Percentiles rank a stretch among this genome's conserved stretches.
These are phyloP conservation scores for Zygotorulaspora chibaensis DNA, from an alignment of 805 yeast species.

Conservation along the genomic window DNA sequence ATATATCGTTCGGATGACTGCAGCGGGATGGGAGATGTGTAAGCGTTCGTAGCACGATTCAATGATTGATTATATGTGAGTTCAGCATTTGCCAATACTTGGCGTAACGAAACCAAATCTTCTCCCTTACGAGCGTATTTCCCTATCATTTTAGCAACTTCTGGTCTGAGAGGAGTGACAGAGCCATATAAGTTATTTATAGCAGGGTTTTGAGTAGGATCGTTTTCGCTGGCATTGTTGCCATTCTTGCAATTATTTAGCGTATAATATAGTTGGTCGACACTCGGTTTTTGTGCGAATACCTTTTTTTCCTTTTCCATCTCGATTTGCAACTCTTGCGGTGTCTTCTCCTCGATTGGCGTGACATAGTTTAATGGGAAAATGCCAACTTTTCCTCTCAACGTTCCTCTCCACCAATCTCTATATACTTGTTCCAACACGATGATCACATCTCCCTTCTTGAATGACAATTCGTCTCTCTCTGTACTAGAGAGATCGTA, in stretches of 20 bases:
- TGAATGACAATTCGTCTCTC: constrained; percentile 82
- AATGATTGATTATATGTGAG: constrained; percentile 63
- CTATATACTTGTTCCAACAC: constrained; percentile 83
- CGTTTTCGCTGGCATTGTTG: constrained; percentile 30
- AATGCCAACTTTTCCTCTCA: constrained; percentile 77
- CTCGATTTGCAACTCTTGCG: constrained; percentile 53
- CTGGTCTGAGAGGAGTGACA: constrained; percentile 67
- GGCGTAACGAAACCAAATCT: constrained; percentile 68
- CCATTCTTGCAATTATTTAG: constrained; percentile 26
- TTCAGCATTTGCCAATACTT: constrained; percentile 65
- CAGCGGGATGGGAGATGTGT: constrained; percentile 15
- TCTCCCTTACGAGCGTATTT: constrained; percentile 72
- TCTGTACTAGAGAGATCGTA: constrained; percentile 77
- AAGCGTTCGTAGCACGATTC: constrained; percentile 44
- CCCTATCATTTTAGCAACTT: constrained; percentile 69
- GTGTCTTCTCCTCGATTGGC: constrained; percentile 63
- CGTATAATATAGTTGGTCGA: constrained; percentile 54
- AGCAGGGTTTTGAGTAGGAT: constrained; percentile 53
- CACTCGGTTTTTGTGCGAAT: constrained; percentile 50
- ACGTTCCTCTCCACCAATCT: constrained; percentile 94
- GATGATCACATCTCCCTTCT: constrained; percentile 80
- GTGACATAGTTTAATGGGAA: constrained; percentile 91
- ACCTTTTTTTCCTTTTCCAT: constrained; percentile 48
- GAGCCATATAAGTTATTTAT: constrained; percentile 70
- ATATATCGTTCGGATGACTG: constrained; percentile 5